Base-by-base conservation (phyloP, 2,329 filamentous ascomycete species). In the Rasamsonia emersonii region DNA sequence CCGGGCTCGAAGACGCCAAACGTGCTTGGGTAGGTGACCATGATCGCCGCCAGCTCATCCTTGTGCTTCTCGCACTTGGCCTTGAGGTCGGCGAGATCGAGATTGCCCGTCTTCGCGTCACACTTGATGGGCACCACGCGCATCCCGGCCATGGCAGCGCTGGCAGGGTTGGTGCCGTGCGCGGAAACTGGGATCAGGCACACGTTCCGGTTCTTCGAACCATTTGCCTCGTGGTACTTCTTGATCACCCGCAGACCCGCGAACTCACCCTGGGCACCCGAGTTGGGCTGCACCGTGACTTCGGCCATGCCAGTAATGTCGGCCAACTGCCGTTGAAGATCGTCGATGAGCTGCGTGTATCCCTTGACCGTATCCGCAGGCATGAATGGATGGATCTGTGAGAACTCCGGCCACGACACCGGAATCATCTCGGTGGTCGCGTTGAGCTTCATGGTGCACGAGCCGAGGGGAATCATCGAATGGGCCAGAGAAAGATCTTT, bases 401-500 rank as follows among this genome's bases (percentile, higher is more conserved):
- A 73, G 50, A 88, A 85, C 30, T 79, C 75, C 1, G 79, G 76
- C 62, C 78, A 80, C 1, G 83, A 83, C 34, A 95, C 72, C 5
- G 88, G 82, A 10, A 83, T 73, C 89, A 96, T 95, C 65, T 95
- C 86, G 1, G 84, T 84, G 3, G 88, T 91, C 24, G 82, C 84
- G 57, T 95, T 95, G 32, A 95, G 77, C 70, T 96, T 96, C 89
- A 96, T 96, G 9, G 89, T 96, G 68, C 89, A 96, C 1, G 89
- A 95, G 13, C 89, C 89, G 1, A 96, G 74, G 2, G 89, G 86
- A 39, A 96, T 96, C 89, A 96, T 96, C 10, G 88, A 95, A 64
- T 96, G 89, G 2, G 88, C 84, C 4, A 95, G 71, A 2, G 89
- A 95, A 9, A 96, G 67, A 54, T 96, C 89, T 67, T 93, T 95